Base-by-base conservation (phyloP, 331 rosid genomes). In the Arachis monticola region DNA sequence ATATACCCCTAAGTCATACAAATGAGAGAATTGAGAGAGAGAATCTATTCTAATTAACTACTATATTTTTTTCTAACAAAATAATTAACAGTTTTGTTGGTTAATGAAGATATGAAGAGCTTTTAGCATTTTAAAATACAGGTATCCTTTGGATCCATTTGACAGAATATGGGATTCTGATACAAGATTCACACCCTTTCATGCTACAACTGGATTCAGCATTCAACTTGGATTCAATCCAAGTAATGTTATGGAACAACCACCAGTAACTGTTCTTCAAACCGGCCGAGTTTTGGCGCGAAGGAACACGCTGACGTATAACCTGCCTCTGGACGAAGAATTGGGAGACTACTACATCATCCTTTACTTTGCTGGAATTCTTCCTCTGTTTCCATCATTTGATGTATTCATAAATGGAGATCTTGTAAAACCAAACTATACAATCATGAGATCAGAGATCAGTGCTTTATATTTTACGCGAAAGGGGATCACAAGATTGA, bases 141-240 rank as follows among this genome's bases (percentile, higher is more conserved):
- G 98, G 89, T 94, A 87, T 66, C 98, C 98, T 27, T 48, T 58
- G 47, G 98, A 94, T 77, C 88, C 81, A 38, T 91, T 77, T 57
- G 98, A 94, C 53, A 93, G 97, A 58, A 86, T 88, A 76, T 94
- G 97, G 98, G 91, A 87, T 47, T 76, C 83, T 38, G 97, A 94
- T 72, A 56, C 72, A 73, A 81, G 83, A 76, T 91, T 88, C 81
- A 53, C 83, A 44, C 98, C 97, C 51, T 84, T 77, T 81, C 97
- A 88, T 69, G 74, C 79, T 59, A 74, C 97, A 65, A n/a, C 80
- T 32, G 95, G 89, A 30, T 81, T 94, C 70, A 79, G 80, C 87
- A 74, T 77, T 77, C 83, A 80, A 67, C 82, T 14, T 11, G 69
- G 73, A 65, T 86, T 91, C 81, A 85, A 85, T 65, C 69, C 72